Percentiles rank a stretch among this genome's conserved stretches.
These are phyloP conservation scores for Takakia lepidozioides DNA, from an alignment of 225 moss, liverwort and hornwort species.

Conservation along the genomic window DNA sequence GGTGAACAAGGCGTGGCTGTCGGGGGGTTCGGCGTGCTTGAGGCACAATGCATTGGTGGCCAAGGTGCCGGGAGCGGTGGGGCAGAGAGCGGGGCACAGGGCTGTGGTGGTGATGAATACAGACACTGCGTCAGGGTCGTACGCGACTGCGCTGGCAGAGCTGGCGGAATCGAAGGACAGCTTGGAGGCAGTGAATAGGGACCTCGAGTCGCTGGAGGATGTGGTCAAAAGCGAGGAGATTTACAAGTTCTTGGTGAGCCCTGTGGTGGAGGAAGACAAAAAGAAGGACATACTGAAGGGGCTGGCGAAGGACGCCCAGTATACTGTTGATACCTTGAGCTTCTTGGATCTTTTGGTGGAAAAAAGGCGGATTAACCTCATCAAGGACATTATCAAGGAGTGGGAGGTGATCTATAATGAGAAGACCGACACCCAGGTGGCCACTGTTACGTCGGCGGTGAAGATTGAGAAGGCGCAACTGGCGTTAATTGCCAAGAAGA, in stretches of 20 bases:
- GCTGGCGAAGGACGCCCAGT: conserved; percentile 68
- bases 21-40: no score
- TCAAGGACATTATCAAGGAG: conserved; percentile 72
- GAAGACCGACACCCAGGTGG: conserved; percentile 72
- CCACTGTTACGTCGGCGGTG: conserved; percentile 88
- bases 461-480: conserved; percentile 95
- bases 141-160: conserved; percentile 76
- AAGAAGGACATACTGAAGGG: conserved; percentile 91
- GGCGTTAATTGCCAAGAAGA: conserved; percentile 96
- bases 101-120: conserved; percentile 65
- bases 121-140: conserved; percentile 60
- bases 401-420: conserved; percentile 74
- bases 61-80: no score
- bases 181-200: conserved; percentile 68
- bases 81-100: conserved; percentile 27
- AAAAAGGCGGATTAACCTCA: conserved; percentile 70
- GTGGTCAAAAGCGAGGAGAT: conserved; percentile 69
- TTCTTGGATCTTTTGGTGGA: conserved; percentile 72
- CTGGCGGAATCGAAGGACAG: conserved; percentile 40
- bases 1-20: no score
- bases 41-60: no score
- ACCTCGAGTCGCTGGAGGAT: conserved; percentile 59
- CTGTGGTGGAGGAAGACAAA: conserved; percentile 72
- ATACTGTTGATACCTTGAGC: conserved; percentile 55
- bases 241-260: conserved; percentile 68